A percentile compares a stretch with the other conserved stretches of the same genome.
These are phyloP conservation scores for Hirsutella thompsonii DNA, from an alignment of 2,329 filamentous ascomycete genomes.

Conservation along the genomic window DNA sequence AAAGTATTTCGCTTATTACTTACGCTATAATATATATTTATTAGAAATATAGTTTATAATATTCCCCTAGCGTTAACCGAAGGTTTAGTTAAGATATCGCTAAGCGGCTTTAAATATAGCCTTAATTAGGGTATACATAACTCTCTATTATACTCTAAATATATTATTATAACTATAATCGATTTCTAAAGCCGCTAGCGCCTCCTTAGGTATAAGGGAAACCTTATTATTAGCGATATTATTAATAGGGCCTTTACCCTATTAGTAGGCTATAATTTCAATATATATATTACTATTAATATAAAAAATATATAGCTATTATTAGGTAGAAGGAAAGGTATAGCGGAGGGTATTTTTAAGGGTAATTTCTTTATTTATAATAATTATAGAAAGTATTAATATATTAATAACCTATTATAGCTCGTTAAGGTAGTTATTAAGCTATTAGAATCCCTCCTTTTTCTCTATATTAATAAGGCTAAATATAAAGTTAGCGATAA, in stretches of 20 bases:
- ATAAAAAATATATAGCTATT: neutral
- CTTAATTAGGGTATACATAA: neutral
- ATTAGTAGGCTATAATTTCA: neutral
- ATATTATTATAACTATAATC: neutral
- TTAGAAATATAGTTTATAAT: neutral
- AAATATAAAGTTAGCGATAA: neutral
- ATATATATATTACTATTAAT: neutral
- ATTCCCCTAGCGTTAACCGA: neutral
- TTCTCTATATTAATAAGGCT: neutral
- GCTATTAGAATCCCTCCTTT: neutral
- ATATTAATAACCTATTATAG: neutral
- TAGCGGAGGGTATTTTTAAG: neutral
- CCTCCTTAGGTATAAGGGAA: neutral
- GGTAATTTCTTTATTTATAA: neutral
- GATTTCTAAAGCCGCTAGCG: neutral
- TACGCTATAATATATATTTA: neutral
- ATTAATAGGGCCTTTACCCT: neutral
- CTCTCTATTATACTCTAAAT: neutral
- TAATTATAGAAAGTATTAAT: neutral
- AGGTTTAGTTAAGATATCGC: neutral
- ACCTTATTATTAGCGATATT: neutral
- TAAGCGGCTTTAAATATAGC: neutral
- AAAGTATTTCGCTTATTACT: neutral
- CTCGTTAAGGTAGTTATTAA: neutral
- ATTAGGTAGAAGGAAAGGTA: neutral